Evolutionary conservation across 169 alveolate genomes (phyloP), one percentile per base, ranked within the genome.

Genomic region (Plasmodium knowlesi): DNA sequence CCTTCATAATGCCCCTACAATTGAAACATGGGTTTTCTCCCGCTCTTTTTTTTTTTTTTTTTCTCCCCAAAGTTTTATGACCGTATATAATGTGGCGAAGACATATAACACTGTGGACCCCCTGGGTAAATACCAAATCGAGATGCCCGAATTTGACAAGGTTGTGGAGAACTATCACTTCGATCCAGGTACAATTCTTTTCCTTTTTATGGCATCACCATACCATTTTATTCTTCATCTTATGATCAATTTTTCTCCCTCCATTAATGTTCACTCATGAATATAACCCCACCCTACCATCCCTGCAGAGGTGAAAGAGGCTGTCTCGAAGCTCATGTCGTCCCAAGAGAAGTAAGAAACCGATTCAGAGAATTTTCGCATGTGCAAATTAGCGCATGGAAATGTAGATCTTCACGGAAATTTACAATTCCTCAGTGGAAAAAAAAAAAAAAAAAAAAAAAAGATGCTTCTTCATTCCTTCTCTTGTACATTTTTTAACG

Each of bases 111-210:
- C 94, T 16, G 82, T 89, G 73, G 94, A 89, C 74, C 94, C 94
- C 32, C 72, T 89, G 57, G 90, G 88, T 32, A 89, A 89, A 67
- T 79, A 80, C 61, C 94, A 89, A 89, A 89, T 89, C 71, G 94
- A 79, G 82, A 89, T 89, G 94, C 94, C 91, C 9, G 94, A 89
- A 34, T 89, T 89, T 89, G 94, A 89, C 85, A 89, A 89, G 54
- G 94, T 80, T 43, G 90, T 89, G 25, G 94, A 89, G 82, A 89
- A 81, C 37, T 89, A 89, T 73, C 94, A 89, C 46, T 79, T 79
- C 74, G 94, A 89, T 14, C 94, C 94, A 61, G 94, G 90, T 89
- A 74, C n/a, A 6, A 37, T 74, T 61, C 19, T 67, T 67, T 8
- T 22, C 22, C 6, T 22, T 67, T 67, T 67, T 67, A 9, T 67